A percentile compares a stretch with the other conserved stretches of the same genome.
Evolutionary conservation across 169 alveolate genomes (phyloP).

Genomic region (Toxoplasma gondii): DNA sequence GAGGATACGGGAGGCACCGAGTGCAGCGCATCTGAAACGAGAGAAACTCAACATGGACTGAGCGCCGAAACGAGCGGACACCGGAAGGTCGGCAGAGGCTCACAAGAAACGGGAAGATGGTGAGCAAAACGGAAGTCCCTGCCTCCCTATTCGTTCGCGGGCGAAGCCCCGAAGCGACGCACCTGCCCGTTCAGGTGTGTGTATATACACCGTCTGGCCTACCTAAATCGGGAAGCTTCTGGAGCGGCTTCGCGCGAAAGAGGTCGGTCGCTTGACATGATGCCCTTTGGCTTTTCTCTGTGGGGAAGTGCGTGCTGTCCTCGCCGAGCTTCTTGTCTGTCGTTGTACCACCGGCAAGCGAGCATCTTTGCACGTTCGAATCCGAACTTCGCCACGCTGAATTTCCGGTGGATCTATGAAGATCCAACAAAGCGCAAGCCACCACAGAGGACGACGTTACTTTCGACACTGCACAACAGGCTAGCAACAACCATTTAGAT

Average conservation of each 20-base stretch:
- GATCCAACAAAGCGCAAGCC: background rate
- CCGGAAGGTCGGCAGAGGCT: too few relatives aligned
- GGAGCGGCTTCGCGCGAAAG: background rate
- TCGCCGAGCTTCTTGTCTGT: background rate
- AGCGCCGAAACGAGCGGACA: too few relatives aligned
- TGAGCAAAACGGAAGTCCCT: too few relatives aligned
- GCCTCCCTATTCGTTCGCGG: too few relatives aligned
- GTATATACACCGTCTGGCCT: background rate
- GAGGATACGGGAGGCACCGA: too few relatives aligned
- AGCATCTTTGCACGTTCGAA: constrained; percentile 12
- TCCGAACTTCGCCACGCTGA: constrained; percentile 29
- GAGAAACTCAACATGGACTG: too few relatives aligned
- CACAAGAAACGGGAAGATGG: too few relatives aligned
- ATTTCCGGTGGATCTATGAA: constrained; percentile 24
- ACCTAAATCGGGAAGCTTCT: background rate
- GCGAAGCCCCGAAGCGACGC: background rate
- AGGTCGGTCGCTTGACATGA: background rate
- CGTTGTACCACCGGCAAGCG: constrained; percentile 20
- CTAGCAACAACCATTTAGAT: too few relatives aligned
- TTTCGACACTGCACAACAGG: too few relatives aligned
- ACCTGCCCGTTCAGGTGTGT: background rate
- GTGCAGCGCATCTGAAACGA: too few relatives aligned
- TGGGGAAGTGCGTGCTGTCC: background rate
- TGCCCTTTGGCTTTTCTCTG: background rate
- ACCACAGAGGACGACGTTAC: background rate